Conservation (phyloP, 495 filamentous ascomycete species). For the Neurospora tetrasperma region DNA sequence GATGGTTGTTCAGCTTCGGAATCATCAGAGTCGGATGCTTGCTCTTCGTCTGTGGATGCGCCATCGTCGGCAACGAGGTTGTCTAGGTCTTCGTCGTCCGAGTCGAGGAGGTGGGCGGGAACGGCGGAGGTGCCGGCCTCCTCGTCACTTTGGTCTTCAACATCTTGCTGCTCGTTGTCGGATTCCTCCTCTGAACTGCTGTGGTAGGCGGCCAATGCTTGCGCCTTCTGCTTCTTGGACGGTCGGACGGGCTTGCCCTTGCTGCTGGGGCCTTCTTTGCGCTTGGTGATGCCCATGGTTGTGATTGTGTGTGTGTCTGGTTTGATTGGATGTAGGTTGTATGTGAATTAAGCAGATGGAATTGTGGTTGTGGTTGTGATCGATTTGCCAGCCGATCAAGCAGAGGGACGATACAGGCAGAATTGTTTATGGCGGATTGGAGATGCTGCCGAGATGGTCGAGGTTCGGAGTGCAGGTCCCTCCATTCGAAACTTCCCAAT, state of each 20-base stretch:
- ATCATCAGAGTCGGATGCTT: constrained; percentile 24
- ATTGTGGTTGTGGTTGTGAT: constrained; percentile 6
- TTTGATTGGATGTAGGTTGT: neutral
- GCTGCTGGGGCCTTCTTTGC: constrained; percentile 44
- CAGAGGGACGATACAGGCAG: neutral
- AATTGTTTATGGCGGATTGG: neutral
- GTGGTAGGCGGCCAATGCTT: constrained; percentile 52
- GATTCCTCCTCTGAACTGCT: constrained; percentile 48
- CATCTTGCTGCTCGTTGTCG: constrained; percentile 1
- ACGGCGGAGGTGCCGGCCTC: constrained; percentile 40
- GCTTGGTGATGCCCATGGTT: constrained; percentile 21
- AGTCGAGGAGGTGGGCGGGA: constrained; percentile 58
- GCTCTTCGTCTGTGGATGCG: constrained; percentile 24
- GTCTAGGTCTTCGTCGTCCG: constrained; percentile 49
- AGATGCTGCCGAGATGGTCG: neutral
- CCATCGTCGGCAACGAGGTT: constrained; percentile 36
- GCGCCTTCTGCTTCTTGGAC: constrained; percentile 59
- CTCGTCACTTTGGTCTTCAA: constrained; percentile 7
- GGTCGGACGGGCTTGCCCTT: constrained; percentile 38
- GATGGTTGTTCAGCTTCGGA: constrained; percentile 21
- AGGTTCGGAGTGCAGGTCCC: neutral
- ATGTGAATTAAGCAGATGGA: neutral
- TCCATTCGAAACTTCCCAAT: constrained; percentile 3
- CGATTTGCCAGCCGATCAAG: neutral
- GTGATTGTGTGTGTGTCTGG: constrained; percentile 19